phyloP scores from a whole-genome alignment of 23 red algal species.

The Pyropia yezoensis region DNA sequence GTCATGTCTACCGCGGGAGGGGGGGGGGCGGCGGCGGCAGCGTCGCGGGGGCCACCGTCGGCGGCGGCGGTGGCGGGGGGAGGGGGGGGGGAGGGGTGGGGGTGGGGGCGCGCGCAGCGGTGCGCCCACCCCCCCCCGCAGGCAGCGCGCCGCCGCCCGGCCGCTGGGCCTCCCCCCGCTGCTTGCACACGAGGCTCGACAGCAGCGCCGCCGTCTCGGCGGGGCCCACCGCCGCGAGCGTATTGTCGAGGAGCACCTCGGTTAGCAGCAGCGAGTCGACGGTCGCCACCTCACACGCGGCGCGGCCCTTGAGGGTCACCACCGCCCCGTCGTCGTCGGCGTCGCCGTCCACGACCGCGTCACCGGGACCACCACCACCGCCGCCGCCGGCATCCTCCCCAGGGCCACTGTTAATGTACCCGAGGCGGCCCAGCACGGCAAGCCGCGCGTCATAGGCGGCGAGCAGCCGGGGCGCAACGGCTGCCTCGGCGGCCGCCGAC shows the following conservation, averaged over 20 bases:
- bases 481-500: too few relatives aligned
- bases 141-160: conserved; percentile 18
- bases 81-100: too few relatives aligned
- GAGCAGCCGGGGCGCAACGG: conserved; percentile 8
- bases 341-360: too few relatives aligned
- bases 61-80: too few relatives aligned
- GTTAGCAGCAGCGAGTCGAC: conserved; percentile 60
- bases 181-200: conserved; percentile 51
- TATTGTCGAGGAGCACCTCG: conserved; percentile 59
- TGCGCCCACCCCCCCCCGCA: conserved; percentile 5
- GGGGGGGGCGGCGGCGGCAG: too few relatives aligned
- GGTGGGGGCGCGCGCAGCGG: not conserved
- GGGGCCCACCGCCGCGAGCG: conserved; percentile 22
- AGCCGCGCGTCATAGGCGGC: conserved; percentile 50
- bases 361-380: too few relatives aligned
- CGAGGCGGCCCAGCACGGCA: conserved; percentile 37
- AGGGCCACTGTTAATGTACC: not conserved
- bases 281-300: conserved; percentile 76
- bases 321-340: conserved; percentile 15
- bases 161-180: conserved; percentile 15
- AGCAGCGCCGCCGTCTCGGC: conserved; percentile 40
- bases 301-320: conserved; percentile 68
- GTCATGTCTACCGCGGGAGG: too few relatives aligned
- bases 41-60: too few relatives aligned
- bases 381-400: too few relatives aligned